Evolutionary conservation across 805 yeast species (phyloP), one percentile per base, ranked within the genome.

Genomic region (Hanseniaspora lachancei): DNA sequence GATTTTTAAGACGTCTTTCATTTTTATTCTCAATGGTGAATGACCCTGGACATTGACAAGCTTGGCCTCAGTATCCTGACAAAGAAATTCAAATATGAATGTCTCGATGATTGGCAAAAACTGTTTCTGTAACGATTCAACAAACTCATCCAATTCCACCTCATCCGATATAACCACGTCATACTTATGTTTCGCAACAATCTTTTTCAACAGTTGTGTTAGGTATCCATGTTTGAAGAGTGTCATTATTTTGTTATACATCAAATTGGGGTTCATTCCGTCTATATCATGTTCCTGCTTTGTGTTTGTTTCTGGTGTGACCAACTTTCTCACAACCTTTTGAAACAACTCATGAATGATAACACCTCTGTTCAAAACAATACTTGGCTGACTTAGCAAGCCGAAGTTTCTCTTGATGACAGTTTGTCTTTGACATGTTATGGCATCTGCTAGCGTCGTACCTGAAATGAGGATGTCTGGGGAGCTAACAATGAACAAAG

Each of bases 311-410:
- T 72, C 58, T 4, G 58, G 53, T 6, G 62, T 42, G 54, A 62
- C 65, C 35, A 62, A 71, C 12, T 46, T 46, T 34, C 49, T n/a
- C 1, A 46, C 49, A 18, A 46, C 39, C 32, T 72, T 71, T 60
- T 77, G 81, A 60, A 93, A 80, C 1, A 91, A 66, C 48, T 77
- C 77, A 66, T 93, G 99, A 4, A 86, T 81, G 34, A 89, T 82
- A 39, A 77, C 81, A 9, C 99, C 99, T n/a, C 84, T 75, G 5
- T 88, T 72, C 59, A 89, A 68, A 0, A 85, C 81, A n/a, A 80
- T 65, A 2, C 80, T 74, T 12, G 78, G 69, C n/a, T 74, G 85
- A 0, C 87, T 86, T 0, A 86, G 82, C 10, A 56, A 46, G 1
- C 48, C 54, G 51, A 50, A 56, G 34, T 41, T 50, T 36, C 49